These are phyloP conservation scores for Vanderwaltozyma polyspora DNA, from an alignment of 805 yeast species.

Conservation along the genomic window DNA sequence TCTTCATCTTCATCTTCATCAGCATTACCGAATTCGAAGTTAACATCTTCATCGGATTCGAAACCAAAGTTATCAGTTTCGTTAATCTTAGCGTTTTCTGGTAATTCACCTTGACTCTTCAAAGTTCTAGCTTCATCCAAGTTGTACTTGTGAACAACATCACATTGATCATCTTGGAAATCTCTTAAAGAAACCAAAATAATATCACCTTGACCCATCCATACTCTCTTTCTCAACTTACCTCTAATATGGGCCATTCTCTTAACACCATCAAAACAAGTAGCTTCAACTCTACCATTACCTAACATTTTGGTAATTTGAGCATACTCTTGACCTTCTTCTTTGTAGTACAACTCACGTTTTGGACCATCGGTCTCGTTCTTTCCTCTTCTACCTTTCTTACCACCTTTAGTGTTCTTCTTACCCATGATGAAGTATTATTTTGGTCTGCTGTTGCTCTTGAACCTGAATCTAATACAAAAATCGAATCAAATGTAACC, in stretches of 20 bases:
- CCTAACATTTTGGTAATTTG: slow-evolving; percentile 98
- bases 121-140: slow-evolving; percentile 97
- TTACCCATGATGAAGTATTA: slow-evolving; percentile 24
- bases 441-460: neutral
- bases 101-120: slow-evolving; percentile 92
- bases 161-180: slow-evolving; percentile 97
- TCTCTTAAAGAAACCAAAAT: slow-evolving; percentile 93
- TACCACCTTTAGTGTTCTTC: slow-evolving; percentile 54
- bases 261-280: slow-evolving; percentile 86
- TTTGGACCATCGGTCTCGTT: slow-evolving; percentile 82
- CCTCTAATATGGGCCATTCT: slow-evolving; percentile 99
- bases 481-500: neutral
- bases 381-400: slow-evolving; percentile 96
- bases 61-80: slow-evolving; percentile 96
- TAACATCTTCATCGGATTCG: slow-evolving; percentile 94
- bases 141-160: slow-evolving; percentile 91
- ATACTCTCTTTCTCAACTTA: slow-evolving; percentile 96
- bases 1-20: slow-evolving; percentile 70
- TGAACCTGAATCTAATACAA: neutral
- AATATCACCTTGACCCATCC: slow-evolving; percentile 99
- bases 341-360: slow-evolving; percentile 85
- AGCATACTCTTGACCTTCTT: slow-evolving; percentile 97
- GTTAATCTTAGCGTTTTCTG: slow-evolving; percentile 92
- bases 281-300: slow-evolving; percentile 91
- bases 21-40: slow-evolving; percentile 95